These are phyloP conservation scores for Arabis alpina DNA, from an alignment of 345 rosid genomes.

Conservation along the genomic window DNA sequence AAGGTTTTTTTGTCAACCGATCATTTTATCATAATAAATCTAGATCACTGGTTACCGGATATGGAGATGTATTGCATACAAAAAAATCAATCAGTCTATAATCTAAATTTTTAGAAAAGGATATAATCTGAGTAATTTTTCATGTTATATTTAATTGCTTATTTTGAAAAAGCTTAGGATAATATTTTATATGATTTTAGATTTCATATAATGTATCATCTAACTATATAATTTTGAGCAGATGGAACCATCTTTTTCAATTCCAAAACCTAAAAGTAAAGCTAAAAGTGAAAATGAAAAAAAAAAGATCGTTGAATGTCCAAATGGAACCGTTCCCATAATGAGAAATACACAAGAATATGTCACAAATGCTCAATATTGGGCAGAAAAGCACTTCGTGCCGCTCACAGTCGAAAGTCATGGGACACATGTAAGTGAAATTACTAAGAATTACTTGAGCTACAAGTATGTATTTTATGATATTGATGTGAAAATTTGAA, in stretches of 20 bases:
- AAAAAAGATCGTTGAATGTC: background rate
- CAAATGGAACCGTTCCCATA: slow-evolving; percentile 24
- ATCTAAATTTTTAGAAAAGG: too few relatives aligned
- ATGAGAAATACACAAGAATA: background rate
- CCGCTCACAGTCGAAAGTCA: background rate
- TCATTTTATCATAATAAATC: too few relatives aligned
- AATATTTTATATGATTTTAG: background rate
- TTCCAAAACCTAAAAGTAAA: background rate
- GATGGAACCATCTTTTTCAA: slow-evolving; percentile 24
- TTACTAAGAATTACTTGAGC: background rate
- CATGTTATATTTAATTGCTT: too few relatives aligned
- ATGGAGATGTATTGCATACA: too few relatives aligned
- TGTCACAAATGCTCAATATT: slow-evolving; percentile 13
- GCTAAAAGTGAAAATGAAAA: background rate
- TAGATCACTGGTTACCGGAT: too few relatives aligned
- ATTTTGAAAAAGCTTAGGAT: too few relatives aligned
- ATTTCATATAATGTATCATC: background rate
- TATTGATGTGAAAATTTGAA: background rate
- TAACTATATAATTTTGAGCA: background rate
- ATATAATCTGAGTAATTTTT: too few relatives aligned
- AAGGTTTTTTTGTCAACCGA: too few relatives aligned
- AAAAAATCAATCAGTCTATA: too few relatives aligned
- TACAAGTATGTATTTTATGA: background rate
- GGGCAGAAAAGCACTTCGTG: background rate
- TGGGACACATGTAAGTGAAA: slow-evolving; percentile 16